Evolutionary conservation across 2,329 filamentous ascomycete genomes (phyloP).

Genomic region (Aspergillus novoparasiticus): DNA sequence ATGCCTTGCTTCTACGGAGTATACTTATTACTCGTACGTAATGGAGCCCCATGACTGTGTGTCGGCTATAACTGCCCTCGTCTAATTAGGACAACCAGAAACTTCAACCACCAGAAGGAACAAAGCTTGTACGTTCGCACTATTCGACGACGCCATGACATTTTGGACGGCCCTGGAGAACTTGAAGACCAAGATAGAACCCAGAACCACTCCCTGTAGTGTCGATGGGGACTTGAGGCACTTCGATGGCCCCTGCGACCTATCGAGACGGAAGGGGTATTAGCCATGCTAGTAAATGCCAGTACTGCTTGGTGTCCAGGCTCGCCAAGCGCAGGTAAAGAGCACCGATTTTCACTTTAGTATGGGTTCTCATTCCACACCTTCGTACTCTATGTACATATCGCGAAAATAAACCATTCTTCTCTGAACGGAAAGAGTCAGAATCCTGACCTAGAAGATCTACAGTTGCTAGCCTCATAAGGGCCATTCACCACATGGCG

Average conservation of each 20-base stretch:
- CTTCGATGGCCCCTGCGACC: not conserved
- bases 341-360: too few relatives aligned
- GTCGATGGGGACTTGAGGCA: not conserved
- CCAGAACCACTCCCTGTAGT: not conserved
- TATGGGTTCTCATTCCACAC: not conserved
- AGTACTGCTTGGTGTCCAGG: not conserved
- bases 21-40: not conserved
- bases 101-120: not conserved
- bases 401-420: not conserved
- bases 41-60: not conserved
- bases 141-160: not conserved
- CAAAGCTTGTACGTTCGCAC: not conserved
- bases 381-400: not conserved
- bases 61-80: not conserved
- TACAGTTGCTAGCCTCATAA: too few relatives aligned
- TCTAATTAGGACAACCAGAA: not conserved
- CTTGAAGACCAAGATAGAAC: not conserved
- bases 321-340: not conserved
- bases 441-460: too few relatives aligned
- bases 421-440: not conserved
- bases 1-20: not conserved
- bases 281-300: not conserved
- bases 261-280: not conserved
- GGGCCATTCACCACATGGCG: too few relatives aligned
- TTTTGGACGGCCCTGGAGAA: not conserved